Conservation (phyloP, 768 basidiomycete genomes). For the Termitomyces sp. region DNA sequence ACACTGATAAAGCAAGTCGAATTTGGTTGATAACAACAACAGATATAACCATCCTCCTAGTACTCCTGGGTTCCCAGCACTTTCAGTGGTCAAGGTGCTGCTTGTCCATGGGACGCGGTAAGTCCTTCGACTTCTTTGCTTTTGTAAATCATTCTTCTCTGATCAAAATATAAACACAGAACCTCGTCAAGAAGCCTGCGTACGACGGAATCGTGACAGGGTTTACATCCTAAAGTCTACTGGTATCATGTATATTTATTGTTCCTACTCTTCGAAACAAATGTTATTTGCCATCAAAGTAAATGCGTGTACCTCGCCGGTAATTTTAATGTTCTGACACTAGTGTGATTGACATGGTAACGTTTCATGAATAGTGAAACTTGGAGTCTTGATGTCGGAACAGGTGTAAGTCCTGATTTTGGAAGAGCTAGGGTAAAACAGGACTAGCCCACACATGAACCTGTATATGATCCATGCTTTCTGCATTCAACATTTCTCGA, state of each 20-base stretch:
- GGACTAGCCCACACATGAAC: too few relatives aligned
- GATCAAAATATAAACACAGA: constrained; percentile 22
- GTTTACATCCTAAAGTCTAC: constrained; percentile 9
- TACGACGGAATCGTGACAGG: constrained; percentile 39
- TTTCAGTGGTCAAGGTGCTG: constrained; percentile 33
- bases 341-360: too few relatives aligned
- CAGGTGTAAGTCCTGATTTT: too few relatives aligned
- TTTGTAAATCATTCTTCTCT: constrained; percentile 14
- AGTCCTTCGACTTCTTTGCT: not conserved
- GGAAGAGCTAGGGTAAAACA: too few relatives aligned
- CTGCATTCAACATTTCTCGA: not conserved
- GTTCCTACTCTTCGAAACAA: not conserved
- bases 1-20: constrained; percentile 30
- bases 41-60: constrained; percentile 1
- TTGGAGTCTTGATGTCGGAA: too few relatives aligned
- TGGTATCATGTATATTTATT: not conserved
- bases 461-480: constrained; percentile 28
- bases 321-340: too few relatives aligned
- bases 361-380: too few relatives aligned
- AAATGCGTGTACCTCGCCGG: not conserved
- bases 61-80: constrained; percentile 38
- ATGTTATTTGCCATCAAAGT: not conserved
- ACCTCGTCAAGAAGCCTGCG: constrained; percentile 36
- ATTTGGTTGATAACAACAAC: not conserved
- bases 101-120: constrained; percentile 20